A percentile compares a stretch with the other conserved stretches of the same genome.
Conservation (phyloP, 805 yeast genomes). For the Metschnikowia matae region DNA sequence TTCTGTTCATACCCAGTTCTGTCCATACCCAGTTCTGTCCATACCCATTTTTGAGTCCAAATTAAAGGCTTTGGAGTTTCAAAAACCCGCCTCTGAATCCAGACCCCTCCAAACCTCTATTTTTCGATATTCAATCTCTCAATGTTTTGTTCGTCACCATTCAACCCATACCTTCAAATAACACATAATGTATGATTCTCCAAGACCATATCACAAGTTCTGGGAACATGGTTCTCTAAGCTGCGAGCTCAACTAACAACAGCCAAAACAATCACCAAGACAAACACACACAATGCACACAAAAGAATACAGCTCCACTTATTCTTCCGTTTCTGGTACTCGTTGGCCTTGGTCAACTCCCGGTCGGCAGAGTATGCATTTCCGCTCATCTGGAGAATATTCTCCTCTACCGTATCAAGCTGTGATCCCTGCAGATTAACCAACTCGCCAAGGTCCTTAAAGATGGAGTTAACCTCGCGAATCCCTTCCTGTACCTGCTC, state of each 20-base stretch:
- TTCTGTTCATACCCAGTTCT: too few species aligned
- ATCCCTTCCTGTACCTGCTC: conserved; percentile 72
- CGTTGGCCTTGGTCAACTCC: conserved; percentile 70
- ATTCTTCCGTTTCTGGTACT: conserved; percentile 63
- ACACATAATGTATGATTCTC: too few species aligned
- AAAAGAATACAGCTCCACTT: conserved; percentile 72
- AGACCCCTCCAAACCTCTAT: too few species aligned
- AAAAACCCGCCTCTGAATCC: too few species aligned
- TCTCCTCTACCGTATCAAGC: conserved; percentile 79
- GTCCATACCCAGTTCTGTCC: too few species aligned
- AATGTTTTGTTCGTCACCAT: too few species aligned
- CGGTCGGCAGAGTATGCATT: conserved; percentile 67
- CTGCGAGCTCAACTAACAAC: conserved; percentile 35
- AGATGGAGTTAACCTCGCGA: conserved; percentile 78
- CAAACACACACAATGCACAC: conserved; percentile 52
- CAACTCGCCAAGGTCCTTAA: conserved; percentile 71
- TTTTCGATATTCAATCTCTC: too few species aligned
- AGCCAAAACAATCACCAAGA: conserved; percentile 56
- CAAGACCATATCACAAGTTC: too few species aligned
- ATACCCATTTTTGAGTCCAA: too few species aligned
- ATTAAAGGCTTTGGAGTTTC: too few species aligned
- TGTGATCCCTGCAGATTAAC: conserved; percentile 84
- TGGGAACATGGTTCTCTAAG: too few species aligned
- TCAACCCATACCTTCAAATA: too few species aligned
- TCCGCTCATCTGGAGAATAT: conserved; percentile 56